Base-by-base conservation (phyloP, 192 early-diverging fungal species). In the Umbelopsis vinacea region DNA sequence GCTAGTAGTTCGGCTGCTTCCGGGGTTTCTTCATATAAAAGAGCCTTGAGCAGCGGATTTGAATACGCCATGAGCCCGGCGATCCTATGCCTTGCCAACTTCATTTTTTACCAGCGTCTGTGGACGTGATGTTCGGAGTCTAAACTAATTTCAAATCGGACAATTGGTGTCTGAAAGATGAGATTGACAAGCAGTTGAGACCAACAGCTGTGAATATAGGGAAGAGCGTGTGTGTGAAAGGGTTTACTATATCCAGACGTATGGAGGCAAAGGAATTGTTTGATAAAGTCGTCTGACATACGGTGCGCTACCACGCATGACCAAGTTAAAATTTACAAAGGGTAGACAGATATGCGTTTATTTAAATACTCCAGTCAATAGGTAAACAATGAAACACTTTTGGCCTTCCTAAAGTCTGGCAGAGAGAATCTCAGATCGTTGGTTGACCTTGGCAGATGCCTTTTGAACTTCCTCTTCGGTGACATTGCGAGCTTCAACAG, bases 401-500 rank as follows among this genome's bases (percentile, higher is more conserved):
- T 48, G 46, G 21, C 19, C 19, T 47, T 46, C 47, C 48, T 76
- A 80, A 22, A 80, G 71, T 67, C 74, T 80, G 52, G 78, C 74
- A 60, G 74, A 67, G 22, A 80, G 57, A 37, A 80, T 72, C n/a
- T 72, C 71, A 33, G 73, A 71, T 71, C 77, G 52, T 24, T 79
- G 73, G 38, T 71, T 72, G 21, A 63, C 6, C 63, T 83, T 81
- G 17, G 84, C 78, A 76, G 82, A 70, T 67, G 81, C 89, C 67
- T 83, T 84, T 47, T 74, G 71, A 14, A 91, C 78, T 46, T 92
- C 87, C 37, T 77, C 82, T 21, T 85, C 82, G 21, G 84, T 82
- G 33, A 92, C 79, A n/a, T 69, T 74, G 12, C 87, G 85, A 26
- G 87, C 88, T 73, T 90, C 88, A 11, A 81, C 77, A 24, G 90